Percentiles rank a stretch among this genome's conserved stretches.
These are phyloP conservation scores for Didymella sp. DNA, from an alignment of 2,329 filamentous ascomycete genomes.

Conservation along the genomic window DNA sequence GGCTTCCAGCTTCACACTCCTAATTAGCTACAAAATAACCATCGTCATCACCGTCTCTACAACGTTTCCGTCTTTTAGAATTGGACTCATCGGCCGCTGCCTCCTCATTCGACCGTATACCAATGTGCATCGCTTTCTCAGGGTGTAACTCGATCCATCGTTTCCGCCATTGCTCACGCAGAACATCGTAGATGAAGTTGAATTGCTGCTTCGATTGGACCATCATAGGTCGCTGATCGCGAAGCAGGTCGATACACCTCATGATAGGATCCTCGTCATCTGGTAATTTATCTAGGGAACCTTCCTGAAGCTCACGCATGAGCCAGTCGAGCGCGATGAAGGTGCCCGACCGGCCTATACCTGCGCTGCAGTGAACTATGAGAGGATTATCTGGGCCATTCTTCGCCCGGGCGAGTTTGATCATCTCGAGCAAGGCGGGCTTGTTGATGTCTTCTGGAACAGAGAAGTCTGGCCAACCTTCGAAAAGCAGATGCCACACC, in stretches of 20 bases:
- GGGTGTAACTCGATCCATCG: conserved; percentile 44
- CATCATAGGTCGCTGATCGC: conserved; percentile 92
- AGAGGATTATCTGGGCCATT: conserved; percentile 67
- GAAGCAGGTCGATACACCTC: conserved; percentile 77
- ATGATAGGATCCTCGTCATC: conserved; percentile 72
- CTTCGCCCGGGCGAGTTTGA: conserved; percentile 69
- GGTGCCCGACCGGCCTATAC: conserved; percentile 90
- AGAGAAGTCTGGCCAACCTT: conserved; percentile 87
- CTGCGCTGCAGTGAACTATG: conserved; percentile 77
- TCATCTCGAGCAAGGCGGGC: conserved; percentile 67
- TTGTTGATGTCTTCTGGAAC: conserved; percentile 74
- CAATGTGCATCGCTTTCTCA: conserved; percentile 27
- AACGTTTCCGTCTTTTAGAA: too few relatives aligned
- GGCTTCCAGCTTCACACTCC: too few relatives aligned
- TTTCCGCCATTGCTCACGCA: conserved; percentile 76
- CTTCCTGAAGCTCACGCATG: conserved; percentile 78
- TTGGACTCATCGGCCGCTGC: too few relatives aligned
- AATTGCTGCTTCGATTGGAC: conserved; percentile 89
- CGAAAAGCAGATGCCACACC: conserved; percentile 86
- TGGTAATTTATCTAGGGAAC: conserved; percentile 63
- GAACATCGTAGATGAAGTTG: conserved; percentile 84
- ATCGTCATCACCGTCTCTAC: too few relatives aligned
- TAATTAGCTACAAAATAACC: too few relatives aligned
- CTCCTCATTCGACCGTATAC: too few relatives aligned
- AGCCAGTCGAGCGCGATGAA: conserved; percentile 97